These are phyloP conservation scores for Penicillium sp. DNA, from an alignment of 2,329 filamentous ascomycete species.

Conservation along the genomic window DNA sequence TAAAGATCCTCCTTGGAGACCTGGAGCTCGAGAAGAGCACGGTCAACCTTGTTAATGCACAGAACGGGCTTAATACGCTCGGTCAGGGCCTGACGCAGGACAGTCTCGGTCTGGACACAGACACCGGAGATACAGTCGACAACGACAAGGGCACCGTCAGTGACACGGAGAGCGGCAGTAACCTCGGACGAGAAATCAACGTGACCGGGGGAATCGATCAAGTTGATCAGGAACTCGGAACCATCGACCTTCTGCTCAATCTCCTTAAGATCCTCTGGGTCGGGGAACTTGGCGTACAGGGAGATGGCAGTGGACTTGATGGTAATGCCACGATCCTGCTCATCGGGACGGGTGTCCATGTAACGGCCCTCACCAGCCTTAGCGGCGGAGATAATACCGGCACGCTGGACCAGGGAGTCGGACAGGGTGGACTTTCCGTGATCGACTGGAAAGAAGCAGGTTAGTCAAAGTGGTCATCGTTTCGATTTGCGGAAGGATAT, in stretches of 20 bases:
- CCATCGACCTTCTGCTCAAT: conserved; percentile 84
- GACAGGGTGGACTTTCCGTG: conserved; percentile 99
- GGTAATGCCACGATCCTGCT: conserved; percentile 99
- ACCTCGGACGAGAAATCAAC: conserved; percentile 99
- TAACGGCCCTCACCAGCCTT: conserved; percentile 96
- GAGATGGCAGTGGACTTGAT: conserved; percentile 99
- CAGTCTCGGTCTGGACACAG: conserved; percentile 99
- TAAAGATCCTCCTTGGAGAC: conserved; percentile 98
- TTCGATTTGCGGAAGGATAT: background rate
- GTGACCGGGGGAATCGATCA: conserved; percentile 99
- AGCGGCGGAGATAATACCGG: conserved; percentile 97
- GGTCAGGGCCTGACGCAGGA: conserved; percentile 96
- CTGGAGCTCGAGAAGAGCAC: conserved; percentile 98
- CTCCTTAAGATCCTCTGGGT: conserved; percentile 89
- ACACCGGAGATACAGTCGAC: conserved; percentile 99
- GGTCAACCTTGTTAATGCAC: conserved; percentile 99
- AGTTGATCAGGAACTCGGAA: conserved; percentile 99
- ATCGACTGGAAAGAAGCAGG: conserved; percentile 63
- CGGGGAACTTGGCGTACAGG: conserved; percentile 80
- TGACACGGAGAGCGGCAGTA: conserved; percentile 98
- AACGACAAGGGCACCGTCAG: conserved; percentile 98
- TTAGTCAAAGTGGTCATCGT: conserved; percentile 6
- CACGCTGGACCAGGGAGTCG: conserved; percentile 98
- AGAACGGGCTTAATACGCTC: conserved; percentile 99
- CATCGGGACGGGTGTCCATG: conserved; percentile 94